Percentiles rank a stretch among this genome's conserved stretches.
These are phyloP conservation scores for Aeschynomene evenia DNA, from an alignment of 306 rosid genomes.

Conservation along the genomic window DNA sequence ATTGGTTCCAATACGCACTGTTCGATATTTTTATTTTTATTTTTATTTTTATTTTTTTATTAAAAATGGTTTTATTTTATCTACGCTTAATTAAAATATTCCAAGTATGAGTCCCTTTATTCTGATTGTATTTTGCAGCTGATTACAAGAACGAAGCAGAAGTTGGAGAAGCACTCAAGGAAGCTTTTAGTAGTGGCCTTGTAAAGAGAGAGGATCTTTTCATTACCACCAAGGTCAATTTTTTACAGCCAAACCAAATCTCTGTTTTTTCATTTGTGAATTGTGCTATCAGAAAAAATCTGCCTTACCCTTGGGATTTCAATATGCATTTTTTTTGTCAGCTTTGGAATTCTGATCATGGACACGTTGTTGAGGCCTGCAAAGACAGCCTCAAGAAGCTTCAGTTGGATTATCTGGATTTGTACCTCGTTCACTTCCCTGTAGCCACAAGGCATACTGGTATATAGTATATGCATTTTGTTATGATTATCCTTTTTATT, in stretches of 20 bases:
- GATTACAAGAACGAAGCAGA: conserved; percentile 76
- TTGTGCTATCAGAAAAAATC: too few relatives aligned
- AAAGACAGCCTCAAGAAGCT: conserved; percentile 89
- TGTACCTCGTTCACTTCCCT: conserved; percentile 88
- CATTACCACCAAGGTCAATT: conserved; percentile 72
- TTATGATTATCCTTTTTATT: not conserved
- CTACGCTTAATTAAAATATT: too few relatives aligned
- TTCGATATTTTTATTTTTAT: too few relatives aligned
- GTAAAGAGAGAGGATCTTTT: conserved; percentile 91
- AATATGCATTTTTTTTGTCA: conserved; percentile 44
- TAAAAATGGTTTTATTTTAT: too few relatives aligned
- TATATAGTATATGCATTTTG: conserved; percentile 36
- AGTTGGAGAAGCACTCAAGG: conserved; percentile 80
- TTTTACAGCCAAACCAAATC: not conserved
- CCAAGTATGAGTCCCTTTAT: too few relatives aligned
- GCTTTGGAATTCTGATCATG: conserved; percentile 99
- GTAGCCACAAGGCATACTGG: conserved; percentile 77
- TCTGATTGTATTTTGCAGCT: conserved; percentile 62
- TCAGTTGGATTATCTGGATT: conserved; percentile 72
- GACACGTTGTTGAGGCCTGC: conserved; percentile 83
- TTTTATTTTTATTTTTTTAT: too few relatives aligned
- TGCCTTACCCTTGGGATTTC: conserved; percentile 9
- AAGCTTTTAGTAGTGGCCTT: conserved; percentile 63
- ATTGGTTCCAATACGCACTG: too few relatives aligned
- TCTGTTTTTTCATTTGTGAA: not conserved